Percentiles rank a stretch among this genome's conserved stretches.
phyloP scores from a whole-genome alignment of 2,329 filamentous ascomycete genomes.

The Davidsoniella australis region DNA sequence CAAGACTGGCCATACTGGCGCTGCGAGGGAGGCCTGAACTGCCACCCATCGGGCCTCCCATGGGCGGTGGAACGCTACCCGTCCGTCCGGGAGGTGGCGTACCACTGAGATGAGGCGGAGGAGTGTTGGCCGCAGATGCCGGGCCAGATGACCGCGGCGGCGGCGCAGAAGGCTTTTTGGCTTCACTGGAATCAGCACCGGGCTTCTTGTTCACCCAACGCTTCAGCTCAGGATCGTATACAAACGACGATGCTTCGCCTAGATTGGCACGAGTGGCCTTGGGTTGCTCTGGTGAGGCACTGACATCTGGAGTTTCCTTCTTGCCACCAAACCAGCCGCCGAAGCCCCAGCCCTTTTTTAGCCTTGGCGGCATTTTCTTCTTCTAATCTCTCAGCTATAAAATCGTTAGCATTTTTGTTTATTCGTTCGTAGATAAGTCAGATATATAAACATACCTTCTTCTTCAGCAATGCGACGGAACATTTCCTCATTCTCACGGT shows the following conservation, averaged over 20 bases:
- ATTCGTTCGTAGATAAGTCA: not conserved
- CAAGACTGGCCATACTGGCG: slow-evolving; percentile 7
- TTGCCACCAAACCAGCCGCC: slow-evolving; percentile 69
- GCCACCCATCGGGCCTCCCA: slow-evolving; percentile 15
- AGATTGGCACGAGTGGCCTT: slow-evolving; percentile 82
- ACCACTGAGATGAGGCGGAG: slow-evolving; percentile 28
- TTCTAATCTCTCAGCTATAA: slow-evolving; percentile 42
- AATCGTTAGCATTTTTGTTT: slow-evolving; percentile 12
- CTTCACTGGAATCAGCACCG: slow-evolving; percentile 42
- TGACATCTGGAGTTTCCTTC: slow-evolving; percentile 32
- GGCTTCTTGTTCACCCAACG: slow-evolving; percentile 97
- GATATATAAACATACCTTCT: slow-evolving; percentile 35
- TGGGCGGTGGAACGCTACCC: slow-evolving; percentile 20
- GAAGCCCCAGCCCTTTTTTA: slow-evolving; percentile 65
- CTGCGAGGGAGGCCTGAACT: slow-evolving; percentile 7
- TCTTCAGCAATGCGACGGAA: slow-evolving; percentile 71
- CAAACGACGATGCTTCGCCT: slow-evolving; percentile 81
- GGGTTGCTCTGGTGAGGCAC: slow-evolving; percentile 27
- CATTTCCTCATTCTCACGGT: slow-evolving; percentile 68
- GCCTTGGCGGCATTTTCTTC: slow-evolving; percentile 21
- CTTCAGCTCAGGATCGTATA: slow-evolving; percentile 89
- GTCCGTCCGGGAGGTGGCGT: slow-evolving; percentile 18
- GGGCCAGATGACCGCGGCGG: slow-evolving; percentile 46
- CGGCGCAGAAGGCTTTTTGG: slow-evolving; percentile 55
- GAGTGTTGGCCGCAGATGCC: slow-evolving; percentile 34